Base-by-base conservation (phyloP, 1,284 basidiomycete genomes). In the Cryptococcus hybrid region DNA sequence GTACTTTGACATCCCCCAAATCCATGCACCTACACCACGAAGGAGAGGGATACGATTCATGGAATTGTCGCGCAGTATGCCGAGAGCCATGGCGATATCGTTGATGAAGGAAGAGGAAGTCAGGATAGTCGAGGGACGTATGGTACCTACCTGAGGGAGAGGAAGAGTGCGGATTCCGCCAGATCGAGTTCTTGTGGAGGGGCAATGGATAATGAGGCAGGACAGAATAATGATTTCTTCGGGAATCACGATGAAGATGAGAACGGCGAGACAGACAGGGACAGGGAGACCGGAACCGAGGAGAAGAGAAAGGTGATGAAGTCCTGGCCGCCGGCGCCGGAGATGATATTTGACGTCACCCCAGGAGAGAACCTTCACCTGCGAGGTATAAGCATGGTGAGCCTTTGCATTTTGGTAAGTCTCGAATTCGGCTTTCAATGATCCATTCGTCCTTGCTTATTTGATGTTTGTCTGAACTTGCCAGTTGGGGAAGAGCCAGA, bases 381-480 rank as follows among this genome's bases (percentile, higher is more conserved):
- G 84, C 79, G 42, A 84, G 89, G 52, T 92, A 93, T 70, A 79
- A 89, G 38, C 90, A 93, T 70, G 91, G 91, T 39, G 88, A 88
- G 34, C 90, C 91, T 34, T 80, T 93, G 67, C 88, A 92, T n/a
- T 76, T 76, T 59, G 74, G 72, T 75, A 55, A 68, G 72, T 67
- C n/a, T 24, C 7, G 24, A n/a, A n/a, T 15, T 18, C 18, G 34
- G 7, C 15, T 15, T 18, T 24, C 24, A 24, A 24, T 24, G 24
- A 24, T 24, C 24, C 24, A 3, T 30, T 48, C 30, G 7, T 13
- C 15, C 6, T 18, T 15, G 11, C 18, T 35, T 11, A 13, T 30
- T 11, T 3, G 15, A 24, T 48, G 39, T 56, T 13, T 36, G 44
- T n/a, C 54, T 51, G 53, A 24, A 13, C 30, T 9, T n/a, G 48